Evolutionary conservation across 2,329 filamentous ascomycete species (phyloP), one percentile per base, ranked within the genome.

Genomic region (Scedosporium dehoogii): DNA sequence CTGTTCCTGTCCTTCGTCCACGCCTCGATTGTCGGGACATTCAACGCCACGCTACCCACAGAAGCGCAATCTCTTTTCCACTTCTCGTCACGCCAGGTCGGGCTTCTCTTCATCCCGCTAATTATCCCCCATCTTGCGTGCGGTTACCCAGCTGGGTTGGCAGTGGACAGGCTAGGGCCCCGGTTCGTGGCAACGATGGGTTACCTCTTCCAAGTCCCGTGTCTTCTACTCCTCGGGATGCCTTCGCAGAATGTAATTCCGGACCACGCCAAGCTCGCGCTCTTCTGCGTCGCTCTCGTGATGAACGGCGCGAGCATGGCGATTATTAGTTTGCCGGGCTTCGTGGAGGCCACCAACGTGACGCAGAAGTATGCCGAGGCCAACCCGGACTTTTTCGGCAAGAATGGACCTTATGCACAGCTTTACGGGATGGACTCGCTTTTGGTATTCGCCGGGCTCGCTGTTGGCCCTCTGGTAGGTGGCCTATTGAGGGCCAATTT

Each of bases 371-470:
- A 65, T 23, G 55, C 61, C 42, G 4, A n/a, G 48, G 57, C 64
- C 7, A 64, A 65, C 18, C 63, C 63, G 1, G 63, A 25, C 10
- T 63, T 64, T 23, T 65, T 65, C 41, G 63, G 48, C 12, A 21
- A 64, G 27, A 29, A 65, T 10, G 64, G 64, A 12, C 64, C 64
- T 14, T 65, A 64, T 18, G 64, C 64, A 14, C 63, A 65, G n/a
- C 58, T 65, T 2, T 61, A 63, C 44, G 44, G 44, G 44, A 18
- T 48, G 16, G 18, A 48, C 2, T 48, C 44, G 44, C 18, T 48
- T 3, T 48, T 21, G 1, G 6, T 21, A 16, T 48, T 21, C n/a
- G 2, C 44, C 9, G 44, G 44, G 12, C 44, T 48, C 14, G 18
- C 44, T 7, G 5, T 48, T 21, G 44, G 44, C 44, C 44, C 44